Percentiles rank a stretch among this genome's conserved stretches.
phyloP scores from a whole-genome alignment of 1,284 basidiomycete species.

The Malassezia vespertilionis region DNA sequence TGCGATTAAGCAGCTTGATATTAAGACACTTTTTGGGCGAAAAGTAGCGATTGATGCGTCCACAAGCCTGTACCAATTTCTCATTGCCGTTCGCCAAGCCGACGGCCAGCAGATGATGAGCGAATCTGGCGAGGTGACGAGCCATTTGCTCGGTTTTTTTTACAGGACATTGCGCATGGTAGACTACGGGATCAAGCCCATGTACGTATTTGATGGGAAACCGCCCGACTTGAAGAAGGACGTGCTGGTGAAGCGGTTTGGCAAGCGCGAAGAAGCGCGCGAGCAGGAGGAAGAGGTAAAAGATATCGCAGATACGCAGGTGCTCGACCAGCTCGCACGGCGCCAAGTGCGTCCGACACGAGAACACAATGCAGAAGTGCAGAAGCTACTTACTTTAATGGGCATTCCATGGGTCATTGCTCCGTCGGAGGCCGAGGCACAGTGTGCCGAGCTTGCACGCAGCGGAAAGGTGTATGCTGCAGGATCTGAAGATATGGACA shows the following conservation, averaged over 20 bases:
- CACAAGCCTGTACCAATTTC: slow-evolving; percentile 61
- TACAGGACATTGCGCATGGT: slow-evolving; percentile 75
- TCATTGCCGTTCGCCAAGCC: slow-evolving; percentile 89
- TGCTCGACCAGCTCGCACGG: slow-evolving; percentile 78
- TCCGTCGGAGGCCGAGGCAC: slow-evolving; percentile 94
- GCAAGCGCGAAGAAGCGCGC: slow-evolving; percentile 78
- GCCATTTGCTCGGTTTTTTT: slow-evolving; percentile 97
- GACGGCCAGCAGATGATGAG: slow-evolving; percentile 95
- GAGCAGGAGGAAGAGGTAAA: slow-evolving; percentile 91
- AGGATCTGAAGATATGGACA: slow-evolving; percentile 99
- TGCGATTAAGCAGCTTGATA: slow-evolving; percentile 79
- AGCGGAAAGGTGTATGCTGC: slow-evolving; percentile 93
- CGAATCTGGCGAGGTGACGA: slow-evolving; percentile 78
- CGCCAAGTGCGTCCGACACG: slow-evolving; percentile 88
- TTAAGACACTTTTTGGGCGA: slow-evolving; percentile 72
- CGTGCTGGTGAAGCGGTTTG: slow-evolving; percentile 85
- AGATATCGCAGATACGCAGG: slow-evolving; percentile 67
- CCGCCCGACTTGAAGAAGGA: slow-evolving; percentile 93
- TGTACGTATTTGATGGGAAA: slow-evolving; percentile 96
- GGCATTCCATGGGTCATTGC: slow-evolving; percentile 84
- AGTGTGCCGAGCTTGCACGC: slow-evolving; percentile 90
- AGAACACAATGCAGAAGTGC: slow-evolving; percentile 93
- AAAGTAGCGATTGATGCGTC: slow-evolving; percentile 94
- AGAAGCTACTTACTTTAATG: slow-evolving; percentile 78
- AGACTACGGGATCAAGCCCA: slow-evolving; percentile 97